A percentile compares a stretch with the other conserved stretches of the same genome.
These are phyloP conservation scores for Vanderwaltozyma verrucispora DNA, from an alignment of 805 yeast genomes.

Conservation along the genomic window DNA sequence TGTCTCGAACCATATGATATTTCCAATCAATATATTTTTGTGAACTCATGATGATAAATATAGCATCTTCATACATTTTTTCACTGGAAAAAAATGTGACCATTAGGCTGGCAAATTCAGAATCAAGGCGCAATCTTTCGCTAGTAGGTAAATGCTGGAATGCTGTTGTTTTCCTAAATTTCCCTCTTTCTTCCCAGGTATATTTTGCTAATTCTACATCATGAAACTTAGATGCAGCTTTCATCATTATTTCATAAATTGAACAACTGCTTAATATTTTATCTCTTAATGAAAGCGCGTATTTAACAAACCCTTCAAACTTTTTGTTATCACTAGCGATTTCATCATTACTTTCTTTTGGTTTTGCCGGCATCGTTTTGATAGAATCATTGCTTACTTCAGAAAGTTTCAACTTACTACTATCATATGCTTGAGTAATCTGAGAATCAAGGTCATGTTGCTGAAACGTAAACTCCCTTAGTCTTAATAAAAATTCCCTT, in stretches of 20 bases:
- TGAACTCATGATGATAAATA: constrained; percentile 56
- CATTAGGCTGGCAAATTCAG: constrained; percentile 59
- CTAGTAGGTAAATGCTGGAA: constrained; percentile 50
- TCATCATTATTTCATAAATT: constrained; percentile 50
- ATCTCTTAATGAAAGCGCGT: constrained; percentile 15
- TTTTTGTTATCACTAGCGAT: background rate
- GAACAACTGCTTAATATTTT: constrained; percentile 35
- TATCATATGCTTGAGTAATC: background rate
- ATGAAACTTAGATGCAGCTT: constrained; percentile 51
- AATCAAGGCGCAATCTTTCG: constrained; percentile 14
- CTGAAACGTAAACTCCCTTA: constrained; percentile 20
- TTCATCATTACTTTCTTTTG: background rate
- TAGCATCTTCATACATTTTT: constrained; percentile 56
- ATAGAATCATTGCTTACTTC: too few relatives aligned
- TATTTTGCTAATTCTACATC: constrained; percentile 49
- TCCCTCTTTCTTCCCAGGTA: constrained; percentile 75
- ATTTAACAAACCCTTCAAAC: constrained; percentile 3
- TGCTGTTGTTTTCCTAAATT: constrained; percentile 42
- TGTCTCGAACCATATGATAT: constrained; percentile 34
- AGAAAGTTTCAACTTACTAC: too few relatives aligned
- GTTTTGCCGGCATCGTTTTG: background rate
- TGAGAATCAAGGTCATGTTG: constrained; percentile 14
- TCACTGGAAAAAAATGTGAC: constrained; percentile 45
- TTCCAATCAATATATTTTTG: constrained; percentile 64
- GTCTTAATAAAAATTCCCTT: constrained; percentile 18